phyloP scores from a whole-genome alignment of 2,329 filamentous ascomycete genomes.

The Pseudogymnoascus sp. region DNA sequence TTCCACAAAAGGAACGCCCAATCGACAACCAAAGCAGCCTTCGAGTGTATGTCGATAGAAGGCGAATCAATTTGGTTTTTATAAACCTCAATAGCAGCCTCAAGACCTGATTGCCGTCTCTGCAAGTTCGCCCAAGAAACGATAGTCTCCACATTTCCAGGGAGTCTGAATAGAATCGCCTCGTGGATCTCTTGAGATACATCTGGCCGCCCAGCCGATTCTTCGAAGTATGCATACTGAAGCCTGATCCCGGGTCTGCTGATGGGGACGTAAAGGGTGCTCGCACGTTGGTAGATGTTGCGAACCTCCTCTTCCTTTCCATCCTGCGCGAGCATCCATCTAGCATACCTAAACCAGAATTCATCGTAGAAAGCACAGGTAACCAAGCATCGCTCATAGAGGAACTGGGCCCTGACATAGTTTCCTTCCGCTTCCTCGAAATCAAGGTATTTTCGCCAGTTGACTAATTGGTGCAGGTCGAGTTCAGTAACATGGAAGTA shows the following conservation, averaged over 20 bases:
- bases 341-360: constrained; percentile 94
- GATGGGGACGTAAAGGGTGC: constrained; percentile 78
- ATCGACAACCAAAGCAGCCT: constrained; percentile 78
- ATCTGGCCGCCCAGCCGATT: constrained; percentile 67
- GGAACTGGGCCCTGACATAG: constrained; percentile 63
- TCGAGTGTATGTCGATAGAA: constrained; percentile 66
- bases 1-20: constrained; percentile 86
- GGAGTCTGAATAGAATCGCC: constrained; percentile 66
- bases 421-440: constrained; percentile 86
- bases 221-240: constrained; percentile 92
- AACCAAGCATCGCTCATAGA: constrained; percentile 91
- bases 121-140: constrained; percentile 80
- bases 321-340: constrained; percentile 80
- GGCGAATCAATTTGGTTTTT: constrained; percentile 70
- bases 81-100: constrained; percentile 76
- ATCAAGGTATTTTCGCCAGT: constrained; percentile 95
- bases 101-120: constrained; percentile 72
- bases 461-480: constrained; percentile 72
- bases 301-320: constrained; percentile 83
- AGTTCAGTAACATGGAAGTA: constrained; percentile 96
- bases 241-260: constrained; percentile 75
- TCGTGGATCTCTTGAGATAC: constrained; percentile 79
- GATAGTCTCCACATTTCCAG: constrained; percentile 80
- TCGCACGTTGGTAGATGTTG: constrained; percentile 83
- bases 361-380: constrained; percentile 94